Percentiles rank a stretch among this genome's conserved stretches.
These are phyloP conservation scores for Xerocomus potaroensis DNA, from an alignment of 768 basidiomycete genomes.

Conservation along the genomic window DNA sequence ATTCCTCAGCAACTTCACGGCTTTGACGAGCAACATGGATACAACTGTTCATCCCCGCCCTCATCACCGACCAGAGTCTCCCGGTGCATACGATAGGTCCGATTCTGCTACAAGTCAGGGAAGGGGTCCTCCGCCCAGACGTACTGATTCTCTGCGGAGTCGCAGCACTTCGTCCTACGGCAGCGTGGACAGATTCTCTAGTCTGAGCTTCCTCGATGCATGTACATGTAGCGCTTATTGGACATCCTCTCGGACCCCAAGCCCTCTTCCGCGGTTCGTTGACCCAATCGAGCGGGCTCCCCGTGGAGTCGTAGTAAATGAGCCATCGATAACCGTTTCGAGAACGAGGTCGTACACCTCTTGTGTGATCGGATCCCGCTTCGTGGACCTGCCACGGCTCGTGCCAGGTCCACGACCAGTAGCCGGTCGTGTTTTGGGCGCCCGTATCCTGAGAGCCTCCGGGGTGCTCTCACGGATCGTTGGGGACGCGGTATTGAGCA, in stretches of 20 bases:
- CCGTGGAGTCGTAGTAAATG: constrained; percentile 23
- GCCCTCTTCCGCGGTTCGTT: too few relatives aligned
- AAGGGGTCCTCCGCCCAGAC: constrained; percentile 3
- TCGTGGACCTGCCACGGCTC: too few relatives aligned
- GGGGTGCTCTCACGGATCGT: too few relatives aligned
- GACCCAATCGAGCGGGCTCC: too few relatives aligned
- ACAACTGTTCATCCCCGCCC: constrained; percentile 1
- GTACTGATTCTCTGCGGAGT: too few relatives aligned
- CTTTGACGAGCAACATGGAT: not conserved
- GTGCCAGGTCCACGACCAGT: too few relatives aligned
- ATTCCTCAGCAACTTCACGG: constrained; percentile 2
- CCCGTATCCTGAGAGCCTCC: constrained; percentile 36
- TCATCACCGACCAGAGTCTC: constrained; percentile 5
- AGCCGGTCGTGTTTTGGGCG: constrained; percentile 38
- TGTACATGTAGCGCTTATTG: too few relatives aligned
- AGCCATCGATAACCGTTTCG: not conserved
- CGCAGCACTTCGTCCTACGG: too few relatives aligned
- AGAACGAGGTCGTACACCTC: constrained; percentile 26
- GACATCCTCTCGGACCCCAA: too few relatives aligned
- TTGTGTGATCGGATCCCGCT: constrained; percentile 11
- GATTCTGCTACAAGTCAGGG: constrained; percentile 9
- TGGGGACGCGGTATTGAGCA: too few relatives aligned
- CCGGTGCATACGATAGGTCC: constrained; percentile 19
- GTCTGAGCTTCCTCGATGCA: too few relatives aligned
- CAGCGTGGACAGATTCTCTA: too few relatives aligned